Base-by-base conservation (phyloP, 2,329 filamentous ascomycete genomes). In the Ophiognomonia clavigignenti-juglandacearum region DNA sequence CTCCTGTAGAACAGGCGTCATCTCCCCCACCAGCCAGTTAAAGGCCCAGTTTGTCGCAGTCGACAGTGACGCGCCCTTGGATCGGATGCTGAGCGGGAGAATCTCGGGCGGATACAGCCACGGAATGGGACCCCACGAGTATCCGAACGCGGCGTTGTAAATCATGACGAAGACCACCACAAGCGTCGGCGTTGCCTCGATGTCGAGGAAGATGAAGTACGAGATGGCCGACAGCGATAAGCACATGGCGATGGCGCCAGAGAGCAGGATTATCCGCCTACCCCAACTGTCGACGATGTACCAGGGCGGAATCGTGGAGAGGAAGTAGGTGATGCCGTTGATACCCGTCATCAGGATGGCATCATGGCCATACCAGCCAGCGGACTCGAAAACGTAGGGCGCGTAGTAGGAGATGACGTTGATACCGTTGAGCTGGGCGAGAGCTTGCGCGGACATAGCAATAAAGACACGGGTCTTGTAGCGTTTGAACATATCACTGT, bases 31-130 rank as follows among this genome's bases (percentile, higher is more conserved):
- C 22, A 97, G 74, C 87, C 90, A 98, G 69, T 98, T 98, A 69
- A 93, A 96, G 1, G 92, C 90, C 93, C 93, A 98, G 64, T 98
- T 98, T 26, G 91, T 85, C 16, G 93, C 93, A 2, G 93, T 97
- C 51, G 92, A 96, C 64, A 98, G 69, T 77, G 90, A 96, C 45
- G 93, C 92, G 52, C 93, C 93, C 74, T 97, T 97, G 51, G 92
- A 95, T 59, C 93, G 85, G 63, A 97, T 96, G 72, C 90, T 96
- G 51, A 98, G 75, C 4, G 93, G 93, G 36, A 98, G 75, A 53
- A 98, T 98, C 75, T 98, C 93, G n/a, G 93, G 93, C 13, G 93
- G 93, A 65, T 97, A 97, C 14, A 98, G 74, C 93, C 93, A 98
- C 8, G 93, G 93, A 52, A 98, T 95, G 1, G 93, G 93, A 16